Evolutionary conservation across 805 yeast genomes (phyloP).

Genomic region (Ogataea paraovalis): DNA sequence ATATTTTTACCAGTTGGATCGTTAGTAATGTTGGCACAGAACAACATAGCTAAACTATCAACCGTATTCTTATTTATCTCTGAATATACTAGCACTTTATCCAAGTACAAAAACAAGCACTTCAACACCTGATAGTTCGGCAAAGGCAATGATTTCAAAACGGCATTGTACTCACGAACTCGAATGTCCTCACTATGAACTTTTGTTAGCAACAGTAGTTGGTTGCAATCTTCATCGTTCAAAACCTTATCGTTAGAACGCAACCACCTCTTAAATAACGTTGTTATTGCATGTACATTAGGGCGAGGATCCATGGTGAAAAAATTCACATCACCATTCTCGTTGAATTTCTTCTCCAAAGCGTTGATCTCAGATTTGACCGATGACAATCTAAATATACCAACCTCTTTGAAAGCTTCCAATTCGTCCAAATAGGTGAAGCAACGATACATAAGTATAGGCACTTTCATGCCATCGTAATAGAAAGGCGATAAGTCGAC

Average conservation of each 20-base stretch:
- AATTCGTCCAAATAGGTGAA: slow-evolving; percentile 57
- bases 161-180: slow-evolving; percentile 11
- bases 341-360: slow-evolving; percentile 12
- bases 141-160: slow-evolving; percentile 41
- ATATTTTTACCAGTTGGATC: slow-evolving; percentile 16
- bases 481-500: slow-evolving; percentile 44
- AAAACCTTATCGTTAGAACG: slow-evolving; percentile 40
- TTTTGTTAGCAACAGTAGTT: slow-evolving; percentile 39
- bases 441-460: slow-evolving; percentile 71
- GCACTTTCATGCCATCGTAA: slow-evolving; percentile 44
- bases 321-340: slow-evolving; percentile 14
- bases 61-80: slow-evolving; percentile 72
- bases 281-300: slow-evolving; percentile 79
- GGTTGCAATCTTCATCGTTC: slow-evolving; percentile 12
- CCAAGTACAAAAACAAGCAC: slow-evolving; percentile 58
- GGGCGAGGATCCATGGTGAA: slow-evolving; percentile 25
- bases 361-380: slow-evolving; percentile 15
- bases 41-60: slow-evolving; percentile 44
- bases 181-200: slow-evolving; percentile 44
- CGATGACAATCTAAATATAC: slow-evolving; percentile 76
- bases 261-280: slow-evolving; percentile 72
- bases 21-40: slow-evolving; percentile 21
- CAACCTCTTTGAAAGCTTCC: slow-evolving; percentile 73
- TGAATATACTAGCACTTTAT: slow-evolving; percentile 52
- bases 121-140: slow-evolving; percentile 53